Percentiles rank a stretch among this genome's conserved stretches.
These are phyloP conservation scores for Boletus pseudopeckii DNA, from an alignment of 768 basidiomycete species.

Conservation along the genomic window DNA sequence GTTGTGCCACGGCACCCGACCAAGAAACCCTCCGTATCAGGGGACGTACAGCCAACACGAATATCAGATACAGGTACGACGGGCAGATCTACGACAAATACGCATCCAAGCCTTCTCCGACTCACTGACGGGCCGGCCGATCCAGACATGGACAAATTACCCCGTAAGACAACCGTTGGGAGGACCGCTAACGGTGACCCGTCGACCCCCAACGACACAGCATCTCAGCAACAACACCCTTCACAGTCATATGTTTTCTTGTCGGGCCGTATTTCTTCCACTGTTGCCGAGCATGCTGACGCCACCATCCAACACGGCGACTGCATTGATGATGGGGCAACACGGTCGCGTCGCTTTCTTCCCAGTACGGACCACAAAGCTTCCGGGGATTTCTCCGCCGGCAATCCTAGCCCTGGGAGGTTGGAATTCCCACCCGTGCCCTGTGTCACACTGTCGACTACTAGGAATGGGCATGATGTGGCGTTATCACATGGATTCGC, in stretches of 20 bases:
- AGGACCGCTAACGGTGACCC: not conserved
- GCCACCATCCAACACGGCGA: not conserved
- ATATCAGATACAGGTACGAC: not conserved
- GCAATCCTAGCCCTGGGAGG: not conserved
- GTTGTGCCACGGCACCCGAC: not conserved
- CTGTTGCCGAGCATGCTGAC: not conserved
- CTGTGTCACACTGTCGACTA: not conserved
- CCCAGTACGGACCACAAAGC: not conserved
- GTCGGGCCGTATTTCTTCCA: not conserved
- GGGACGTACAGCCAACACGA: not conserved
- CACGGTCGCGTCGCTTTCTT: not conserved
- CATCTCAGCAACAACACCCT: not conserved
- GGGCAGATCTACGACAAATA: not conserved
- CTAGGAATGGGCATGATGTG: not conserved
- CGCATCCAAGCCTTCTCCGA: conserved; percentile 1
- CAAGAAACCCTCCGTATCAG: not conserved
- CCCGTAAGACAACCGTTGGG: not conserved
- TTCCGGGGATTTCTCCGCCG: not conserved
- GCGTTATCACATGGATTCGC: not conserved
- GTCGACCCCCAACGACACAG: not conserved
- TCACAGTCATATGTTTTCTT: not conserved
- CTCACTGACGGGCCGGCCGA: not conserved
- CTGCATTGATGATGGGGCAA: not conserved
- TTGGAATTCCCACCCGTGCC: not conserved
- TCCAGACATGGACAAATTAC: not conserved